These are phyloP conservation scores for Beauveria varroae DNA, from an alignment of 2,329 filamentous ascomycete genomes.

Conservation along the genomic window DNA sequence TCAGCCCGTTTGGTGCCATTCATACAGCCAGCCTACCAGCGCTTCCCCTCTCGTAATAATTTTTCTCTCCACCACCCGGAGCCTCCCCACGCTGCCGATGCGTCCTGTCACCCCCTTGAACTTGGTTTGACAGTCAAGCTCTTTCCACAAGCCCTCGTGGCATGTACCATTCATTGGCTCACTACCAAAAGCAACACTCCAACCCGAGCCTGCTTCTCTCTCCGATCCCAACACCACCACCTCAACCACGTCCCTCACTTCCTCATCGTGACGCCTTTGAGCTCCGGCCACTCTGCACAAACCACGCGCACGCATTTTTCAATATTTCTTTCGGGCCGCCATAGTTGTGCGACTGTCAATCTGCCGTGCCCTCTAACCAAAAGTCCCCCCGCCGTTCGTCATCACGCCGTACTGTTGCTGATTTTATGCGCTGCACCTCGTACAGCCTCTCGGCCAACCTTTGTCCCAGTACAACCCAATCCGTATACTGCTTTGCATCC, in stretches of 20 bases:
- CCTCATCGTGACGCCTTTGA: background rate
- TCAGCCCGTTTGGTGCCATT: background rate
- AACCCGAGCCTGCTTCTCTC: background rate
- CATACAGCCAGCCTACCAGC: background rate
- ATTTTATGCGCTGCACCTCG: background rate
- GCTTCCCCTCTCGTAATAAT: slow-evolving; percentile 4
- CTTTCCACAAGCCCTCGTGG: background rate
- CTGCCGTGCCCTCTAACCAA: slow-evolving; percentile 2
- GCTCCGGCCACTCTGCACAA: background rate
- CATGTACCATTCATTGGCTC: background rate
- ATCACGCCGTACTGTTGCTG: background rate
- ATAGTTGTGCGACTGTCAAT: background rate
- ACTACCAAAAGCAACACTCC: background rate
- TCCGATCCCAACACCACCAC: background rate
- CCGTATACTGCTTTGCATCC: background rate
- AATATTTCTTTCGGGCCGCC: background rate
- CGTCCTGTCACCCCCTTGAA: background rate
- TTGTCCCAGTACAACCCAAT: slow-evolving; percentile 2
- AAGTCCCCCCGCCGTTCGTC: background rate
- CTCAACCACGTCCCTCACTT: background rate
- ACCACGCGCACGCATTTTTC: background rate
- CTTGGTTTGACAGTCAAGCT: background rate
- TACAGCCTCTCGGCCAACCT: background rate
- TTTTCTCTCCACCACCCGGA: slow-evolving; percentile 1
- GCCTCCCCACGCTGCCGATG: background rate